Percentiles rank a stretch among this genome's conserved stretches.
phyloP scores from a whole-genome alignment of 495 filamentous ascomycete species.

The Paragyromitra xinjiangensis region DNA sequence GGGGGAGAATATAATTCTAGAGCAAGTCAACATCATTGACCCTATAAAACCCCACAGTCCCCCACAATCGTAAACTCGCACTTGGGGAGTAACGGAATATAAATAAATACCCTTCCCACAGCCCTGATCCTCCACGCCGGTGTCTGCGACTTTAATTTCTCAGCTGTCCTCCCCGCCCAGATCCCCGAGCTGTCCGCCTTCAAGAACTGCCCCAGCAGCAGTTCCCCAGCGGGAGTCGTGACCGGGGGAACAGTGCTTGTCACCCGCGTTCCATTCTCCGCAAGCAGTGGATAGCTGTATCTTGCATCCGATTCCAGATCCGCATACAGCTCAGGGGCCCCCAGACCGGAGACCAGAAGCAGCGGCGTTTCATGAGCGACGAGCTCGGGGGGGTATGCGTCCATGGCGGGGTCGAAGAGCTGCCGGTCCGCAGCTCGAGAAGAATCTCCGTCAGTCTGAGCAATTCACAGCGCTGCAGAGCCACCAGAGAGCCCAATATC shows the following conservation, averaged over 20 bases:
- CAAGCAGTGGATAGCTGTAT: constrained; percentile 64
- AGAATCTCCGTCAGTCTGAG: too few species aligned
- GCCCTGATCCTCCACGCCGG: constrained; percentile 71
- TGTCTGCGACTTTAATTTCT: constrained; percentile 53
- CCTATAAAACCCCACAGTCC: constrained; percentile 17
- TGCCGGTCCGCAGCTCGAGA: too few species aligned
- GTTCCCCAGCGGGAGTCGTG: constrained; percentile 69
- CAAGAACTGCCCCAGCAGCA: constrained; percentile 73
- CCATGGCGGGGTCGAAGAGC: constrained; percentile 65
- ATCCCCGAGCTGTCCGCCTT: constrained; percentile 67
- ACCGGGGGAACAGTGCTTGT: constrained; percentile 74
- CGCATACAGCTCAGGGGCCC: constrained; percentile 56
- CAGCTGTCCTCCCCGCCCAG: constrained; percentile 41
- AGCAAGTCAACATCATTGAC: constrained; percentile 21
- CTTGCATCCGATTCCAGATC: constrained; percentile 51
- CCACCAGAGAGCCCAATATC: neutral
- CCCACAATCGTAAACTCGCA: constrained; percentile 1
- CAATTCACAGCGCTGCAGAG: neutral
- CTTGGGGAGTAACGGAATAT: neutral
- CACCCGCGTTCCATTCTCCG: constrained; percentile 68
- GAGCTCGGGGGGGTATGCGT: constrained; percentile 84
- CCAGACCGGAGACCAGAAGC: constrained; percentile 78
- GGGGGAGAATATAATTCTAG: constrained; percentile 69
- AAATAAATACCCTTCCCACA: constrained; percentile 77
- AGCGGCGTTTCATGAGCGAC: constrained; percentile 83